A percentile compares a stretch with the other conserved stretches of the same genome.
Conservation (phyloP, 139 green algal genomes). For the Chlorokybus atmophyticus region DNA sequence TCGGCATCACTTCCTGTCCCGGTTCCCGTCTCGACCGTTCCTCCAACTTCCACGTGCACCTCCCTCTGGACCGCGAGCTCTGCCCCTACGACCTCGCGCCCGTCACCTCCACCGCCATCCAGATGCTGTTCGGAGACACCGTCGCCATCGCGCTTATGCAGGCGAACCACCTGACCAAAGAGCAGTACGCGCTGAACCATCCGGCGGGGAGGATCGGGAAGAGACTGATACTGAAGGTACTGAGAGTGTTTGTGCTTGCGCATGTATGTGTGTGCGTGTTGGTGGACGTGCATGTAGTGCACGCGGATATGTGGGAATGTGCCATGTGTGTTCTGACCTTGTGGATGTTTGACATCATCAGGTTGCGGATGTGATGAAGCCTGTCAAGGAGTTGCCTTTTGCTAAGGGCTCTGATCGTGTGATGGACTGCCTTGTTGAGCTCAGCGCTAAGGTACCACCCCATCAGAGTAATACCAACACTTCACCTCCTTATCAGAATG, state of each 20-base stretch:
- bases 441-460: too few species aligned
- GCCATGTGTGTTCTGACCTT: too few species aligned
- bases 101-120: slow-evolving; percentile 44
- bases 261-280: too few species aligned
- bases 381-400: slow-evolving; percentile 13
- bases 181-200: slow-evolving; percentile 50
- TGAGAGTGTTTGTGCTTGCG: too few species aligned
- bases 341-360: too few species aligned
- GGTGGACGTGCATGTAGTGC: too few species aligned
- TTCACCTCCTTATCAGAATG: too few species aligned
- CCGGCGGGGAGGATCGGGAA: slow-evolving; percentile 46
- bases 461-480: too few species aligned
- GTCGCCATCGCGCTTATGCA: slow-evolving; percentile 53
- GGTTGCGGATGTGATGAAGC: slow-evolving; percentile 32
- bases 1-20: slow-evolving; percentile 27
- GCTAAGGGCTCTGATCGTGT: slow-evolving; percentile 5
- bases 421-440: slow-evolving; percentile 37
- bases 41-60: slow-evolving; percentile 37
- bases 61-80: slow-evolving; percentile 47
- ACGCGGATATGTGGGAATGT: too few species aligned
- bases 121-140: slow-evolving; percentile 54
- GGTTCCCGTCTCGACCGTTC: slow-evolving; percentile 31
- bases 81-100: slow-evolving; percentile 51
- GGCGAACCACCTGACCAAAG: slow-evolving; percentile 39
- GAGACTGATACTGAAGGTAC: slow-evolving; percentile 40